Evolutionary conservation across 306 rosid genomes (phyloP).

Genomic region (Boehmeria nivea): DNA sequence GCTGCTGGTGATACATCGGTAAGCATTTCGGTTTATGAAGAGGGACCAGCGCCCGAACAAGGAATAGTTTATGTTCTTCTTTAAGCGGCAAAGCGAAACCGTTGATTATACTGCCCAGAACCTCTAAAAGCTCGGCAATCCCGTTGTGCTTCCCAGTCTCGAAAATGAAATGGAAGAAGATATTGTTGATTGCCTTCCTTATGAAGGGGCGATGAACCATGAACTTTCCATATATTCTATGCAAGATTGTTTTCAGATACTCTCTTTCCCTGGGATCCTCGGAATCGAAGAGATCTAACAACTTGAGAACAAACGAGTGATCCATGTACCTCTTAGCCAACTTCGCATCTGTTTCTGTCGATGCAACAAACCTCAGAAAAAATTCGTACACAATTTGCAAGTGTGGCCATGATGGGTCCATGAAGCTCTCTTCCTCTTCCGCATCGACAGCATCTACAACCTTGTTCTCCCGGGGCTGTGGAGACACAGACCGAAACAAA

Average conservation of each 20-base stretch:
- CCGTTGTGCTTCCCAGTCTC: slow-evolving; percentile 64
- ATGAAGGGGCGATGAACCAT: slow-evolving; percentile 66
- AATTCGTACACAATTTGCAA: slow-evolving; percentile 57
- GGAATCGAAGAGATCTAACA: slow-evolving; percentile 62
- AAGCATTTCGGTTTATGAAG: slow-evolving; percentile 67
- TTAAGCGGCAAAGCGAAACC: slow-evolving; percentile 62
- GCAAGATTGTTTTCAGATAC: slow-evolving; percentile 56
- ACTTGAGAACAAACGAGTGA: slow-evolving; percentile 61
- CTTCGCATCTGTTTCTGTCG: slow-evolving; percentile 54
- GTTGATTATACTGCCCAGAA: slow-evolving; percentile 59
- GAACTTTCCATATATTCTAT: slow-evolving; percentile 54
- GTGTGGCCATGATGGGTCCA: slow-evolving; percentile 68
- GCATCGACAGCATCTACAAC: slow-evolving; percentile 41
- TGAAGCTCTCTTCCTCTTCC: slow-evolving; percentile 56
- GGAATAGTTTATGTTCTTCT: slow-evolving; percentile 62
- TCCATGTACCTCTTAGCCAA: slow-evolving; percentile 58
- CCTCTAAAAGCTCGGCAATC: slow-evolving; percentile 62
- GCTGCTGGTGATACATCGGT: slow-evolving; percentile 60
- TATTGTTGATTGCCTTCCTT: slow-evolving; percentile 58
- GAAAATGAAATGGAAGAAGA: slow-evolving; percentile 47
- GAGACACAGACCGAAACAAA: slow-evolving; percentile 43
- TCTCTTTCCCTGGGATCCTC: slow-evolving; percentile 65
- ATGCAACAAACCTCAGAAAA: slow-evolving; percentile 53
- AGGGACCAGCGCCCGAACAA: slow-evolving; percentile 54
- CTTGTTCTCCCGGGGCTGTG: slow-evolving; percentile 50